phyloP scores from a whole-genome alignment of 148 eudicot species.

The Selenicereus undatus region DNA sequence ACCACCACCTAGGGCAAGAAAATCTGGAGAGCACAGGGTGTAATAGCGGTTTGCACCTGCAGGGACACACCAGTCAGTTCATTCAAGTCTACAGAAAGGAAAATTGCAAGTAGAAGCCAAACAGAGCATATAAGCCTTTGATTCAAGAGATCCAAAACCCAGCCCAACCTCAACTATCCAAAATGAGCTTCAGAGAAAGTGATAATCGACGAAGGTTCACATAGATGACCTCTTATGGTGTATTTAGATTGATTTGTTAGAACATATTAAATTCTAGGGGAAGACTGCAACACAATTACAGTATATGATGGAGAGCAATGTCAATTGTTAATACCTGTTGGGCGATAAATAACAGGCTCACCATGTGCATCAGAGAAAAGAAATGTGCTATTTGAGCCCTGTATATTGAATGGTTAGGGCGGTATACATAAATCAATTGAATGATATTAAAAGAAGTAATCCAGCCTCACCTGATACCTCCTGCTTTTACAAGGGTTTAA shows the following conservation, averaged over 20 bases:
- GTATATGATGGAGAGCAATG: neutral
- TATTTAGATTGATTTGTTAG: neutral
- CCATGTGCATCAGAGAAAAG: constrained; percentile 75
- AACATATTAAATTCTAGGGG: neutral
- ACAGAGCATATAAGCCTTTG: neutral
- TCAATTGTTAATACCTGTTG: constrained; percentile 56
- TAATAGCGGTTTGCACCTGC: constrained; percentile 88
- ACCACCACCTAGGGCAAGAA: constrained; percentile 91
- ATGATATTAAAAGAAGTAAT: neutral
- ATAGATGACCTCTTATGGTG: neutral
- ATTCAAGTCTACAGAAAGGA: constrained; percentile 7
- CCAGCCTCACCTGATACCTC: constrained; percentile 70
- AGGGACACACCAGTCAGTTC: constrained; percentile 8
- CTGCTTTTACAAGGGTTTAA: constrained; percentile 55
- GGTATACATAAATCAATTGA: constrained; percentile 10
- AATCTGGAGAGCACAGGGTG: constrained; percentile 83
- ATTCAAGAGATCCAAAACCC: neutral
- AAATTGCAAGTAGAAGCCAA: neutral
- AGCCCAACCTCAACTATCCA: neutral
- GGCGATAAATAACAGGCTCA: constrained; percentile 51
- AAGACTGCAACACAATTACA: neutral
- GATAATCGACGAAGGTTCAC: neutral
- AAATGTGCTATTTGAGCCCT: constrained; percentile 82
- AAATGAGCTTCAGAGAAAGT: neutral
- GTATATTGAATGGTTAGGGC: constrained; percentile 24